Conservation (phyloP, 176 grass and related monocot genomes). For the Aegilops umbellulata region DNA sequence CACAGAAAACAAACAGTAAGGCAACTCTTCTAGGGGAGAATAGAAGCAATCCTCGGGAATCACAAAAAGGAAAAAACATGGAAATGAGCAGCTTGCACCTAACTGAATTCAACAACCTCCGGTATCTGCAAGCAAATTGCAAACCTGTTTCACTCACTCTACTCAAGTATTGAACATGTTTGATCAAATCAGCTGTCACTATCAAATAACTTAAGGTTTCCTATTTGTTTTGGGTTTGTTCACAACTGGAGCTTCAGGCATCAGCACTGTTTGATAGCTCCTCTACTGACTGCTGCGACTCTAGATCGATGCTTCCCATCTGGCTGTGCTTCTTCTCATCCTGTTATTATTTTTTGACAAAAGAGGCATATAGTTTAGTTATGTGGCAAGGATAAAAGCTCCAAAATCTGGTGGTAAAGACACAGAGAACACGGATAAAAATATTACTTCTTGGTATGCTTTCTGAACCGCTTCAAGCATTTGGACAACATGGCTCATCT, state of each 20-base stretch:
- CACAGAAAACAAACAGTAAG: conserved; percentile 2
- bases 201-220: conserved; percentile 19
- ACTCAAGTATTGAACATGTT: conserved; percentile 20
- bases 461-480: conserved; percentile 83
- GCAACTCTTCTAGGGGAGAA: conserved; percentile 34
- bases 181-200: conserved; percentile 22
- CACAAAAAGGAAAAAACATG: background rate
- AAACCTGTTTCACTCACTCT: conserved; percentile 36
- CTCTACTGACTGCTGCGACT: conserved; percentile 47
- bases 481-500: conserved; percentile 94
- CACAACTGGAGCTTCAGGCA: conserved; percentile 26
- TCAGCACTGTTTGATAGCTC: conserved; percentile 43
- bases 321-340: conserved; percentile 62
- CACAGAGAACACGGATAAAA: background rate
- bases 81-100: conserved; percentile 19
- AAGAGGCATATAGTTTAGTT: conserved; percentile 4
- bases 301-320: conserved; percentile 73
- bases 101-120: conserved; percentile 20
- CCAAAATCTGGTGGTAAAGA: background rate
- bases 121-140: conserved; percentile 45
- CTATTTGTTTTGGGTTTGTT: conserved; percentile 18
- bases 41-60: conserved; percentile 34
- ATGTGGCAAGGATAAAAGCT: background rate
- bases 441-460: conserved; percentile 68
- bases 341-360: conserved; percentile 20